Evolutionary conservation across 495 filamentous ascomycete species (phyloP), one percentile per base, ranked within the genome.

Genomic region (Talaromyces trachyspermus): DNA sequence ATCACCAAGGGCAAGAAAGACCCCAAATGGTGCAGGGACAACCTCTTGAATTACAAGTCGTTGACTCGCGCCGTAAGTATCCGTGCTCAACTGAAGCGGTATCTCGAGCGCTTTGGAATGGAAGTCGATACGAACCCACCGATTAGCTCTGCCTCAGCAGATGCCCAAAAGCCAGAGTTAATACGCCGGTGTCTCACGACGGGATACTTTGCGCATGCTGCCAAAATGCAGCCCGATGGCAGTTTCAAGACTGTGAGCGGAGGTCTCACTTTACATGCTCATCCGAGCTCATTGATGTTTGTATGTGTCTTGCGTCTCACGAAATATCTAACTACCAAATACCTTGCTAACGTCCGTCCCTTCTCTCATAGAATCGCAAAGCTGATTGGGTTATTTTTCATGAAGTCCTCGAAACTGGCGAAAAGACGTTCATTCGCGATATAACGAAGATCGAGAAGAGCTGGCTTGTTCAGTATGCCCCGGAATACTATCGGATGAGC

Each of bases 311-410:
- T 2, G 37, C 36, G 17, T 14, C 29, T 19, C 7, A 22, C 29
- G 0, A 32, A 23, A 22, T 5, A 17, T 19, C 25, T 35, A 9
- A 22, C 22, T 49, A 1, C 19, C 32, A 12, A 15, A 6, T 20
- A 14, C 17, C 49, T 27, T 53, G 37, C 56, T 67, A 43, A 61
- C 50, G n/a, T 57, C 26, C 51, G 27, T 12, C 2, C n/a, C 19
- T 4, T 26, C n/a, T 27, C 5, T 46, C 22, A 5, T 50, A 83
- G 79, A 95, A 96, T 66, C 81, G 92, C 36, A 96, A 95, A 71
- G 89, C 87, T 14, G 91, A 97, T 54, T 98, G 92, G 92, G 90
- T 98, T 8, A 80, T 98, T 33, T 98, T 97, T 58, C 86, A 94
- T 57, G 94, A 97, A 61, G 80, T 96, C 43, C 80, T 95, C 72